A percentile compares a stretch with the other conserved stretches of the same genome.
These are phyloP conservation scores for Mortierella polycephala DNA, from an alignment of 371 early-diverging fungal genomes.

Conservation along the genomic window DNA sequence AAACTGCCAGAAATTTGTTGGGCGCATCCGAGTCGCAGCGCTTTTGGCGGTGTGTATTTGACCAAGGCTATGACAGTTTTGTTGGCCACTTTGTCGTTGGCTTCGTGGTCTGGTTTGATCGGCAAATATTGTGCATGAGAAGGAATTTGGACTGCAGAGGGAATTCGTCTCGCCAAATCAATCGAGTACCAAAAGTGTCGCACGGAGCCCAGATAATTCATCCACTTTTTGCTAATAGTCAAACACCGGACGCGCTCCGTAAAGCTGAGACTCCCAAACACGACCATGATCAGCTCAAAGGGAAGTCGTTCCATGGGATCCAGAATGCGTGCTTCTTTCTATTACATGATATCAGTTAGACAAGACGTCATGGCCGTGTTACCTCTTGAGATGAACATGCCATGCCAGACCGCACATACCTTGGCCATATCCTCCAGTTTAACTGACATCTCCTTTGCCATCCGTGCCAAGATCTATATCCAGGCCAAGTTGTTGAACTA, in stretches of 20 bases:
- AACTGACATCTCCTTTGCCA: slow-evolving; percentile 19
- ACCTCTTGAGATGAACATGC: no score
- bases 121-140: slow-evolving; percentile 20
- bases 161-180: slow-evolving; percentile 20
- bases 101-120: slow-evolving; percentile 3
- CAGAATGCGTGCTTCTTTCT: slow-evolving; percentile 32
- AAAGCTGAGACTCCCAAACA: slow-evolving; percentile 32
- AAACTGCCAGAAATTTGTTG: slow-evolving; percentile 21
- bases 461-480: slow-evolving; percentile 31
- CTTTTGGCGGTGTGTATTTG: slow-evolving; percentile 29
- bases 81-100: slow-evolving; percentile 36
- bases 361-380: not conserved
- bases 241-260: slow-evolving; percentile 33
- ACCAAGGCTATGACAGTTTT: slow-evolving; percentile 25
- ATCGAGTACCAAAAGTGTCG: slow-evolving; percentile 40
- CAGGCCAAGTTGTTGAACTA: no score
- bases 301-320: slow-evolving; percentile 46
- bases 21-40: slow-evolving; percentile 30
- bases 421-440: slow-evolving; percentile 27
- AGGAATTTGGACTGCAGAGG: slow-evolving; percentile 3
- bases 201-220: slow-evolving; percentile 16
- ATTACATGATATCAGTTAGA: not conserved
- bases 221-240: slow-evolving; percentile 45
- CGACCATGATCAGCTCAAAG: slow-evolving; percentile 29
- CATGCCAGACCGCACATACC: no score